phyloP scores from a whole-genome alignment of 2,329 filamentous ascomycete species.

The Ilyonectria destructans region DNA sequence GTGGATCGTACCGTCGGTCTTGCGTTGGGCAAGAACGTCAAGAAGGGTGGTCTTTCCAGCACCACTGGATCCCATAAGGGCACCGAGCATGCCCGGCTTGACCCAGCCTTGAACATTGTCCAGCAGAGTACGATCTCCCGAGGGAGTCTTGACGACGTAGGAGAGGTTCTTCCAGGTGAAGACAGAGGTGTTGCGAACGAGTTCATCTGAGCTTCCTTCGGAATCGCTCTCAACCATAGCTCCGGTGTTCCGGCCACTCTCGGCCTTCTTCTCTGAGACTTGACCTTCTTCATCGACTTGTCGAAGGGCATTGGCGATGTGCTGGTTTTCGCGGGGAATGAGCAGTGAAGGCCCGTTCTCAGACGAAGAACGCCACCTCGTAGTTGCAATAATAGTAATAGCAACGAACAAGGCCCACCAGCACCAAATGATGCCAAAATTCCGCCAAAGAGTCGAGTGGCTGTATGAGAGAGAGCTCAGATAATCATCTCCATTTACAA shows the following conservation, averaged over 20 bases:
- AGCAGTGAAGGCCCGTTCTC: slow-evolving; percentile 70
- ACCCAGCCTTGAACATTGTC: slow-evolving; percentile 89
- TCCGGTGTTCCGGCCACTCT: slow-evolving; percentile 26
- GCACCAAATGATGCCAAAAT: slow-evolving; percentile 75
- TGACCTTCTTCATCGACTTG: slow-evolving; percentile 67
- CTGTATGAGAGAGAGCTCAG: slow-evolving; percentile 69
- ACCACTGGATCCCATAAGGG: slow-evolving; percentile 86
- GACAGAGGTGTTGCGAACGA: slow-evolving; percentile 76
- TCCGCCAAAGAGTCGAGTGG: slow-evolving; percentile 70
- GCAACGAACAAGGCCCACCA: slow-evolving; percentile 75
- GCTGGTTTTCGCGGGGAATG: slow-evolving; percentile 73
- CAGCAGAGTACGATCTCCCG: slow-evolving; percentile 78
- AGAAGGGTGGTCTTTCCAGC: slow-evolving; percentile 90
- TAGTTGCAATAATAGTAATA: slow-evolving; percentile 72
- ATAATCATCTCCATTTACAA: slow-evolving; percentile 73
- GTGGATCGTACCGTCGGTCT: slow-evolving; percentile 82
- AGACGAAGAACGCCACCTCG: slow-evolving; percentile 68
- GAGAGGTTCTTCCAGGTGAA: slow-evolving; percentile 84
- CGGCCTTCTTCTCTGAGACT: slow-evolving; percentile 41
- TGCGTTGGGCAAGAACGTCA: slow-evolving; percentile 85
- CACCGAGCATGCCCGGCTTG: slow-evolving; percentile 84
- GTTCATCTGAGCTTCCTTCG: slow-evolving; percentile 47
- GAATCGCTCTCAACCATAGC: slow-evolving; percentile 35
- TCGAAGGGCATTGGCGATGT: slow-evolving; percentile 51
- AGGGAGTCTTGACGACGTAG: slow-evolving; percentile 77